Base-by-base conservation (phyloP, 2,329 filamentous ascomycete genomes). In the Phaeosphaeriaceae sp. region DNA sequence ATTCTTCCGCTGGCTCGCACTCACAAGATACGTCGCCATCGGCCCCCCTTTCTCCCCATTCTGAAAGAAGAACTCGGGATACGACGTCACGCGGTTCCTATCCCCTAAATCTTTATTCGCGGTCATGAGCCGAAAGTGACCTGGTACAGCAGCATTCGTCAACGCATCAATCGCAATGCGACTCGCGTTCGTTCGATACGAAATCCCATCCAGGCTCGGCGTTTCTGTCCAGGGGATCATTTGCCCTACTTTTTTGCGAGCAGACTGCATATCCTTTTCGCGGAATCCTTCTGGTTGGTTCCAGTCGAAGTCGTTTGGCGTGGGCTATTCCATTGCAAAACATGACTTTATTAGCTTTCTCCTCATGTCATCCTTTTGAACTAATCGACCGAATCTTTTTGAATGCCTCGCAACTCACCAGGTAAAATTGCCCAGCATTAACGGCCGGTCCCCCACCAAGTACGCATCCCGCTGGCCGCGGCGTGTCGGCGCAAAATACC, bases 401-500 rank as follows among this genome's bases (percentile, higher is more conserved):
- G n/a, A n/a, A n/a, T n/a, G n/a, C n/a, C n/a, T n/a, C n/a, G n/a
- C n/a, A 13, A 46, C 48, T 33, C 20, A 47, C 47, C 20, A 45
- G 20, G 77, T 83, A 86, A 79, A 83, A 87, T 20, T 87, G 75
- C 39, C 83, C 84, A 23, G 85, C 81, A 61, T 88, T 88, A 58
- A 87, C 76, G n/a, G 82, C 80, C 1, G 82, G 84, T 2, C 83
- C 82, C 36, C 86, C 86, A 26, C 86, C 86, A 2, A 88, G 77
- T 26, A 88, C 76, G 54, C 86, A 88, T 9, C 84, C 85, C 3
- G 84, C 83, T 81, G 87, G 86, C 58, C 84, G 81, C 50, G 84
- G 83, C 11, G 81, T 82, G 66, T 88, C 86, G 2, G 77, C 77
- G 68, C 86, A 89, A 11, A 48, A 37, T 16, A 56, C 45, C 2